A percentile compares a stretch with the other conserved stretches of the same genome.
These are phyloP conservation scores for Podaxis sp. DNA, from an alignment of 768 basidiomycete species.

Conservation along the genomic window DNA sequence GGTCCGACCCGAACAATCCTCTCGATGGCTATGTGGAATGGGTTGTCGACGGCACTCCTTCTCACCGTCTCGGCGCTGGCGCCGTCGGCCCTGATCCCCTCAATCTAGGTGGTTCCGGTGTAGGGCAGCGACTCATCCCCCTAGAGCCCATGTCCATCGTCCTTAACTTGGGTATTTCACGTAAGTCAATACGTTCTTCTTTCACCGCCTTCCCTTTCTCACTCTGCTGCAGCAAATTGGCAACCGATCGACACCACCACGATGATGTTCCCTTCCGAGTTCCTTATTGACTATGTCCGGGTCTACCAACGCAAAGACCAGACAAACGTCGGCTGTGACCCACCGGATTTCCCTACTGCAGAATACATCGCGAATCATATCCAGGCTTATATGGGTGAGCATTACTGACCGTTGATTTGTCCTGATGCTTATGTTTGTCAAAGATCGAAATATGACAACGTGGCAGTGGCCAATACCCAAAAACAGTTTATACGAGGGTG, in stretches of 20 bases:
- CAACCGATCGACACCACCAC: constrained; percentile 54
- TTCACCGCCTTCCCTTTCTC: not conserved
- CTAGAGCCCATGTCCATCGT: constrained; percentile 63
- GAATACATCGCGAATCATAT: constrained; percentile 58
- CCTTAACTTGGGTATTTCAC: constrained; percentile 63
- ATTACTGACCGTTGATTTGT: constrained; percentile 1
- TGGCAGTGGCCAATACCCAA: constrained; percentile 44
- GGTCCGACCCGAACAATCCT: constrained; percentile 54
- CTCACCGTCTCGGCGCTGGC: constrained; percentile 50
- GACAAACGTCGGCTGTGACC: constrained; percentile 67
- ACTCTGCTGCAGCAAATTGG: constrained; percentile 53
- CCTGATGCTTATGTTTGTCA: not conserved
- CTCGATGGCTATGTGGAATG: constrained; percentile 71
- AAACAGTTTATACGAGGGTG: constrained; percentile 24
- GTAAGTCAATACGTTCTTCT: constrained; percentile 30
- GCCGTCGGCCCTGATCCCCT: constrained; percentile 45
- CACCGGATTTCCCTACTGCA: constrained; percentile 61
- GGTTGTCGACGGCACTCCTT: constrained; percentile 58
- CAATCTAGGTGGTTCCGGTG: constrained; percentile 37
- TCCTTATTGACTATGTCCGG: constrained; percentile 77
- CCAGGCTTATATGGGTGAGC: constrained; percentile 60
- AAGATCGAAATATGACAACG: constrained; percentile 42
- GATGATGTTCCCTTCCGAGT: constrained; percentile 67
- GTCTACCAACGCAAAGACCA: constrained; percentile 70
- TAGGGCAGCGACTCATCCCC: constrained; percentile 60